phyloP scores from a whole-genome alignment of 306 rosid genomes.

The Chamaecrista fasciculata region DNA sequence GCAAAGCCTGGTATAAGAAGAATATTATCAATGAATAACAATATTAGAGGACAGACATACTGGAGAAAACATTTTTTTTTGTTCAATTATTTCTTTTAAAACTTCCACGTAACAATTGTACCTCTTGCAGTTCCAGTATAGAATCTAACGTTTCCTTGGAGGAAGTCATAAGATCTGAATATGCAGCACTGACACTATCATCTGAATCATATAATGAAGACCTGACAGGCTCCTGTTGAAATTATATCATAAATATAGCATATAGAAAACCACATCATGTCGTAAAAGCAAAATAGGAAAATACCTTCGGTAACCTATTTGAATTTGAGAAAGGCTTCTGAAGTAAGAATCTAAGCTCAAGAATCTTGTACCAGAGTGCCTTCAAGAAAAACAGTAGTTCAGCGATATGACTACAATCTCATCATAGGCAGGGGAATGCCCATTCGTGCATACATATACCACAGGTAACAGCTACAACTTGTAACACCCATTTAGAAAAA shows the following conservation, averaged over 20 bases:
- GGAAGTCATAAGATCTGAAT: slow-evolving; percentile 59
- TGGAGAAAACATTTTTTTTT: neutral
- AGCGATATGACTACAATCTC: neutral
- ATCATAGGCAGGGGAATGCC: neutral
- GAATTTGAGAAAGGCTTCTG: slow-evolving; percentile 82
- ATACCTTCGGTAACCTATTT: slow-evolving; percentile 86
- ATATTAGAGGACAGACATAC: slow-evolving; percentile 2
- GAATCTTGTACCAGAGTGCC: slow-evolving; percentile 91
- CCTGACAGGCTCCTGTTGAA: slow-evolving; percentile 70
- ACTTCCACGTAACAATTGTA: slow-evolving; percentile 25
- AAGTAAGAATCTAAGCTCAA: slow-evolving; percentile 77
- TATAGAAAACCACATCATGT: slow-evolving; percentile 10
- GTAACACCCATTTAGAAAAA: neutral
- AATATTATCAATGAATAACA: slow-evolving; percentile 1
- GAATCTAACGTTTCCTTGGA: slow-evolving; percentile 75
- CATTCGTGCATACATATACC: neutral
- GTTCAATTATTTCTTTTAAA: neutral
- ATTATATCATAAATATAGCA: slow-evolving; percentile 12
- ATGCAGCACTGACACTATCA: slow-evolving; percentile 56
- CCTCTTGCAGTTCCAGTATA: slow-evolving; percentile 80
- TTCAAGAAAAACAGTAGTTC: slow-evolving; percentile 32
- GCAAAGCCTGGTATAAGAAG: slow-evolving; percentile 59
- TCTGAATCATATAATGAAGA: slow-evolving; percentile 59
- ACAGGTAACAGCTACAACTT: neutral
- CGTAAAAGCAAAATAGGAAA: slow-evolving; percentile 23